Conservation (phyloP, 306 rosid genomes). For the Myrica gale region DNA sequence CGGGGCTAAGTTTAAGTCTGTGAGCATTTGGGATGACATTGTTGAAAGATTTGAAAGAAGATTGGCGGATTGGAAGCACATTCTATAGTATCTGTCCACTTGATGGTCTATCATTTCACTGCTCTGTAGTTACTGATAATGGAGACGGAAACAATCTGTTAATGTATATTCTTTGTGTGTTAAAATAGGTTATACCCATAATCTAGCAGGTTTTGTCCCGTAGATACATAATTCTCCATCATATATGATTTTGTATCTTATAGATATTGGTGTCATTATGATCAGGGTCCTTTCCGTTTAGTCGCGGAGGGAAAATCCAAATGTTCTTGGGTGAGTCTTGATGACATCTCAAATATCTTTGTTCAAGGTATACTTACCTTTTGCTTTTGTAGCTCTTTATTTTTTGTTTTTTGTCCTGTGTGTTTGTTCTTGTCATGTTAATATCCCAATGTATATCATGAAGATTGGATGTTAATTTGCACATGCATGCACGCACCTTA, state of each 20-base stretch:
- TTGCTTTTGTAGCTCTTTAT: conserved; percentile 23
- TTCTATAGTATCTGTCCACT: no score
- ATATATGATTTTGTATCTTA: not conserved
- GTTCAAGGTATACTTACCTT: conserved; percentile 62
- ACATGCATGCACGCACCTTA: not conserved
- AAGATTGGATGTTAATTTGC: not conserved
- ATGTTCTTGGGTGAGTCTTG: conserved; percentile 98
- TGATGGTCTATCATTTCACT: no score
- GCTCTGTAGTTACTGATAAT: no score
- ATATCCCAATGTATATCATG: not conserved
- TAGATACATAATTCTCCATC: not conserved
- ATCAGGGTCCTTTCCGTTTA: conserved; percentile 90
- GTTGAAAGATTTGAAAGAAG: no score
- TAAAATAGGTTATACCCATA: no score
- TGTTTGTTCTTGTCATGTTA: not conserved
- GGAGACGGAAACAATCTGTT: no score
- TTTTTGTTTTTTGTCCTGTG: conserved; percentile 7
- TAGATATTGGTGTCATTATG: conserved; percentile 15
- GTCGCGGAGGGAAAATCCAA: conserved; percentile 97
- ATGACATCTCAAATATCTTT: conserved; percentile 77
- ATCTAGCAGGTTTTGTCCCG: not conserved
- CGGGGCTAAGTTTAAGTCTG: no score
- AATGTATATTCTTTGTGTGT: no score
- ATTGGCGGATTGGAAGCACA: no score
- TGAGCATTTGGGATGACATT: no score